A percentile compares a stretch with the other conserved stretches of the same genome.
Evolutionary conservation across 78 protist genomes (phyloP).

Genomic region (Pigoraptor vietnamica): DNA sequence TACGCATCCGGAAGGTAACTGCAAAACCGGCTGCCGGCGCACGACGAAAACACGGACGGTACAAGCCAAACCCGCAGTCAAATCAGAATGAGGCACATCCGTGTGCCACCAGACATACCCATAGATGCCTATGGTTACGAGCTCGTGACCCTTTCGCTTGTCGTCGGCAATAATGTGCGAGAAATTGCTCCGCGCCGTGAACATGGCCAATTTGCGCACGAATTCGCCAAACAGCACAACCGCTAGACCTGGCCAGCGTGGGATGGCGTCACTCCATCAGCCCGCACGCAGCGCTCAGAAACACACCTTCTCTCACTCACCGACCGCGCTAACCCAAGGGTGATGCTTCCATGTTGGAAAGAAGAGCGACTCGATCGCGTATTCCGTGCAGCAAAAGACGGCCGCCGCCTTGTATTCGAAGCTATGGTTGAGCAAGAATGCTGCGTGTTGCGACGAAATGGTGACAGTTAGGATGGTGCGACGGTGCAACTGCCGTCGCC

Average conservation of each 20-base stretch:
- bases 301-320: background rate
- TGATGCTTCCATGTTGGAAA: background rate
- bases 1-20: too few relatives aligned
- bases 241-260: background rate
- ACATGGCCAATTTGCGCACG: slow-evolving; percentile 56
- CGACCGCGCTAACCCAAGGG: too few relatives aligned
- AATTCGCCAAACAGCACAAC: slow-evolving; percentile 30
- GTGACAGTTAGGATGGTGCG: background rate
- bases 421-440: background rate
- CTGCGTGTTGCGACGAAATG: background rate
- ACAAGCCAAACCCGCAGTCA: too few relatives aligned
- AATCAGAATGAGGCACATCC: too few relatives aligned
- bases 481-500: too few relatives aligned
- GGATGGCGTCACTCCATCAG: background rate
- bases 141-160: slow-evolving; percentile 15
- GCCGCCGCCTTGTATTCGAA: background rate
- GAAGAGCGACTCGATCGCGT: background rate
- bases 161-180: slow-evolving; percentile 38
- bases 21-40: too few relatives aligned
- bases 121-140: slow-evolving; percentile 58
- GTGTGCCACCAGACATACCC: background rate
- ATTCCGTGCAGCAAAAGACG: background rate
- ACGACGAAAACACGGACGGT: too few relatives aligned
- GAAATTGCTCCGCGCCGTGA: slow-evolving; percentile 57
- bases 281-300: background rate